These are phyloP conservation scores for Acer saccharum DNA, from an alignment of 345 rosid genomes.

Conservation along the genomic window DNA sequence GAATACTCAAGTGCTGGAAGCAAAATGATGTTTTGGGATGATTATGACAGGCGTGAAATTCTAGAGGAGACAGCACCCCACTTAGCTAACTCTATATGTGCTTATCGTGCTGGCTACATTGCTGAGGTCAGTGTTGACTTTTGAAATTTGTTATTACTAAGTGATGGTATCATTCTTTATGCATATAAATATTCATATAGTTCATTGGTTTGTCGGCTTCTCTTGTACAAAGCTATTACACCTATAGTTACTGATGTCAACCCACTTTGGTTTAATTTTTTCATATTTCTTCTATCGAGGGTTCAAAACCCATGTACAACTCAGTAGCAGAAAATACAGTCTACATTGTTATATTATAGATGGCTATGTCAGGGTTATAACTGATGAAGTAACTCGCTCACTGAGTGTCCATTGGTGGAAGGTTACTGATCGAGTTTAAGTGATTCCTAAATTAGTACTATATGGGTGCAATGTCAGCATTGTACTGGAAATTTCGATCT, in stretches of 20 bases:
- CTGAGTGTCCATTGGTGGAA: not conserved
- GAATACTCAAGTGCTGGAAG: slow-evolving; percentile 1
- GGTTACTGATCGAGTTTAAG: not conserved
- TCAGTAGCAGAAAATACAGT: not conserved
- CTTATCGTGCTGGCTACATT: slow-evolving; percentile 91
- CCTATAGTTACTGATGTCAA: not conserved
- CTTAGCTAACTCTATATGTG: slow-evolving; percentile 65
- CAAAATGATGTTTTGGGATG: slow-evolving; percentile 20
- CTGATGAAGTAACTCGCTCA: not conserved
- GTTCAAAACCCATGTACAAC: not conserved
- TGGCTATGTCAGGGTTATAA: not conserved
- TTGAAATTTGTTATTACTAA: slow-evolving; percentile 2
- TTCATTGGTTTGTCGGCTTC: not conserved
- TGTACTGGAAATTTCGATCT: not conserved
- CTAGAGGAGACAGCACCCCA: slow-evolving; percentile 75
- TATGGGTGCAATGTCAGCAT: not conserved
- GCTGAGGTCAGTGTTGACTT: slow-evolving; percentile 59
- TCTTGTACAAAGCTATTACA: not conserved
- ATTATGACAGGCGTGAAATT: slow-evolving; percentile 68
- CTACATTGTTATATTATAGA: not conserved
- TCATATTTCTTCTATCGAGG: not conserved
- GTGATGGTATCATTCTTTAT: slow-evolving; percentile 4
- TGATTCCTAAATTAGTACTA: too few relatives aligned
- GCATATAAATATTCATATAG: not conserved
- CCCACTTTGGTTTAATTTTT: not conserved